Conservation (phyloP, 129 eudicot species). For the Pittosporum tobira region DNA sequence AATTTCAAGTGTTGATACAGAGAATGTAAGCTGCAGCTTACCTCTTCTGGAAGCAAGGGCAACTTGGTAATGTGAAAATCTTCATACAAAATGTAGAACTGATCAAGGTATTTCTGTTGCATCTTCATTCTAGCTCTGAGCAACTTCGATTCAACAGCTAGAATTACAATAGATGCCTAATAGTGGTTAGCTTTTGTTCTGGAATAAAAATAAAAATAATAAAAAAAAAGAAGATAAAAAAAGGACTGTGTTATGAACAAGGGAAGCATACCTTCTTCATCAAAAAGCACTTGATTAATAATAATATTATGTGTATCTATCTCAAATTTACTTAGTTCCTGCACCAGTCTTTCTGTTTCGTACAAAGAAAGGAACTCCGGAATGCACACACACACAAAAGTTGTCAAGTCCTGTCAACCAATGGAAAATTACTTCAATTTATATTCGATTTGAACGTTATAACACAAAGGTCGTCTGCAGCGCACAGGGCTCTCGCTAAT, state of each 20-base stretch:
- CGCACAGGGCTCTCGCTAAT: too few relatives aligned
- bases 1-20: background rate
- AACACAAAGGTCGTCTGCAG: too few relatives aligned
- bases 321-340: slow-evolving; percentile 91
- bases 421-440: slow-evolving; percentile 3
- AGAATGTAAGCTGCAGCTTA: slow-evolving; percentile 17
- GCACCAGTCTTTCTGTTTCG: slow-evolving; percentile 94
- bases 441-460: background rate
- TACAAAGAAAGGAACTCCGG: slow-evolving; percentile 95
- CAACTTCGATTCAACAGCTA: slow-evolving; percentile 78
- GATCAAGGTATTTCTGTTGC: slow-evolving; percentile 93
- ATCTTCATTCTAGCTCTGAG: slow-evolving; percentile 96
- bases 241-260: background rate
- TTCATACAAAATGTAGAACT: slow-evolving; percentile 86
- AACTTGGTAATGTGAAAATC: slow-evolving; percentile 82
- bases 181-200: background rate
- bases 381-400: slow-evolving; percentile 95
- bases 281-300: slow-evolving; percentile 90
- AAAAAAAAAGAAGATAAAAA: too few relatives aligned
- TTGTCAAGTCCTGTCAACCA: slow-evolving; percentile 75
- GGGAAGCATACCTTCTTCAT: slow-evolving; percentile 78
- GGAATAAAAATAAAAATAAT: too few relatives aligned
- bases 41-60: slow-evolving; percentile 93
- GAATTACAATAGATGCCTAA: background rate
- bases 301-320: slow-evolving; percentile 94